These are phyloP conservation scores for Phytophthora pinifolia DNA, from an alignment of 352 stramenopile species.

Conservation along the genomic window DNA sequence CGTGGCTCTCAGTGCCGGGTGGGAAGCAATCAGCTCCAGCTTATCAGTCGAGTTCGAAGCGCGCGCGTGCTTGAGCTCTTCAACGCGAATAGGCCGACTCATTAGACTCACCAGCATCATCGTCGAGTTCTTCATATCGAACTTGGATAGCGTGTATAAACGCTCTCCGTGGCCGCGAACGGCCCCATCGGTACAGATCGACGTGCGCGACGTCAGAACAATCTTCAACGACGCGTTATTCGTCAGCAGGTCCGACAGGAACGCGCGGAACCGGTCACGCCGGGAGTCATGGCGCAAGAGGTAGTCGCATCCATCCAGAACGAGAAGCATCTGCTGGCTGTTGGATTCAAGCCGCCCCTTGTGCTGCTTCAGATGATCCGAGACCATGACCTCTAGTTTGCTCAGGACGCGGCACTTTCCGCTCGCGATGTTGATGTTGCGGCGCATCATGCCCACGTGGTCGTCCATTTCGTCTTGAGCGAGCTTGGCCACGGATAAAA, in stretches of 20 bases:
- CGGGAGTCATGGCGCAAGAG: slow-evolving; percentile 50
- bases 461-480: slow-evolving; percentile 62
- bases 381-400: slow-evolving; percentile 51
- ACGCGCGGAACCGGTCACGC: slow-evolving; percentile 61
- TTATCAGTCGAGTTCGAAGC: slow-evolving; percentile 48
- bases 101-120: slow-evolving; percentile 79
- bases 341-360: slow-evolving; percentile 55
- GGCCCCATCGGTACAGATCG: slow-evolving; percentile 62
- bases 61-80: slow-evolving; percentile 57
- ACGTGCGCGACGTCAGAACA: slow-evolving; percentile 58
- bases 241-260: slow-evolving; percentile 68
- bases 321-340: slow-evolving; percentile 56
- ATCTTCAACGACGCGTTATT: slow-evolving; percentile 78
- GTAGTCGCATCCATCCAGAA: slow-evolving; percentile 77
- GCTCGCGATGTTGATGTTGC: slow-evolving; percentile 43
- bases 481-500: slow-evolving; percentile 66
- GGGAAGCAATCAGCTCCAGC: slow-evolving; percentile 72
- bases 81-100: slow-evolving; percentile 66
- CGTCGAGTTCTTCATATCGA: slow-evolving; percentile 68
- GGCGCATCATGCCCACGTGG: slow-evolving; percentile 47
- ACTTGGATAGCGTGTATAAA: slow-evolving; percentile 64
- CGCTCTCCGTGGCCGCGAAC: slow-evolving; percentile 71
- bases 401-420: slow-evolving; percentile 46
- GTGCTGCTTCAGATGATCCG: slow-evolving; percentile 50
- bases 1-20: slow-evolving; percentile 61